Evolutionary conservation across 805 yeast species (phyloP).

Genomic region (Priceomyces melissophilus): DNA sequence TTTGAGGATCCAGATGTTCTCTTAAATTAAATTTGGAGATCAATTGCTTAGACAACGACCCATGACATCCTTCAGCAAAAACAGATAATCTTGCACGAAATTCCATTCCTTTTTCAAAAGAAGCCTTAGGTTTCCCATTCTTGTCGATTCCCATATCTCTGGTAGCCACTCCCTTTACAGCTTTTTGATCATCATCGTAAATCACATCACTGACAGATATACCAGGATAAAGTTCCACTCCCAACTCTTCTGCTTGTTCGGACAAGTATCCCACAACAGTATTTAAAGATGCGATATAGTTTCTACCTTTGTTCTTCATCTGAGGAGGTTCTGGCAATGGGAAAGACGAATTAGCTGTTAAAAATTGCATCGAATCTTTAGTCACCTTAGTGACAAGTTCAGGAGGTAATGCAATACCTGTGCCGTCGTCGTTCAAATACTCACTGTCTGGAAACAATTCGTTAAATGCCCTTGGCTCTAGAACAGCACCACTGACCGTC

Average conservation of each 20-base stretch:
- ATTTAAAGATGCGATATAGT: slow-evolving; percentile 80
- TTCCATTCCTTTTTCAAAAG: slow-evolving; percentile 97
- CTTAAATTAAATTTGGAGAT: slow-evolving; percentile 69
- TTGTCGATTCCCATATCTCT: slow-evolving; percentile 85
- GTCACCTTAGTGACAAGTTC: slow-evolving; percentile 72
- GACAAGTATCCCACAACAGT: slow-evolving; percentile 78
- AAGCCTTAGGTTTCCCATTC: slow-evolving; percentile 70
- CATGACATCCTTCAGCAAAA: slow-evolving; percentile 98
- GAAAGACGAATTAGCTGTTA: slow-evolving; percentile 57
- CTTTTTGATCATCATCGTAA: slow-evolving; percentile 48
- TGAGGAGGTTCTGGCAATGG: slow-evolving; percentile 94
- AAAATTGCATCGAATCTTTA: slow-evolving; percentile 68
- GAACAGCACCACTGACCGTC: slow-evolving; percentile 87
- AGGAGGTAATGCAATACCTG: slow-evolving; percentile 73
- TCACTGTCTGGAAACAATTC: slow-evolving; percentile 79
- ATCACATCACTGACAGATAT: slow-evolving; percentile 80
- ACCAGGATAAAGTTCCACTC: slow-evolving; percentile 91
- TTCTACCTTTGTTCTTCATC: slow-evolving; percentile 74
- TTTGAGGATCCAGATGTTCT: slow-evolving; percentile 65
- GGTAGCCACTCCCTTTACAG: slow-evolving; percentile 87
- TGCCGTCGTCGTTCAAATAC: slow-evolving; percentile 44
- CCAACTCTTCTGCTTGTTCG: slow-evolving; percentile 87
- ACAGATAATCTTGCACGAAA: slow-evolving; percentile 88
- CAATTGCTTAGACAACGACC: slow-evolving; percentile 79
- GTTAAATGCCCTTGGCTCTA: slow-evolving; percentile 83